Conservation (phyloP, 1,284 basidiomycete genomes). For the Heterobasidion annosum region DNA sequence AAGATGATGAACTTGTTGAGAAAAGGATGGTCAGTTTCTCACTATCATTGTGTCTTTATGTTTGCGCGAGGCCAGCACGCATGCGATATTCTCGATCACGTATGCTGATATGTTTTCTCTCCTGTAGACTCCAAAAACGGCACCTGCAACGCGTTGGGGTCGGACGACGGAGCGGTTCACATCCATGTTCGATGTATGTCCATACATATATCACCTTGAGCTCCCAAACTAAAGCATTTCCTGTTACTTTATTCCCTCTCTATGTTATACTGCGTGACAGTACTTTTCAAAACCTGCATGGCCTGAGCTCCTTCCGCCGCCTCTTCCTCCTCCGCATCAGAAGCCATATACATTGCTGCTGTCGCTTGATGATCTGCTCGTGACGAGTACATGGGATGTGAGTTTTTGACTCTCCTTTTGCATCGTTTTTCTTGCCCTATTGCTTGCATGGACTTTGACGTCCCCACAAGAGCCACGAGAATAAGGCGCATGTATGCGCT, state of each 20-base stretch:
- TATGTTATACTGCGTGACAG: slow-evolving; percentile 27
- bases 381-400: slow-evolving; percentile 93
- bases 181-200: slow-evolving; percentile 56
- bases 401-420: slow-evolving; percentile 22
- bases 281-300: slow-evolving; percentile 91
- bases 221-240: background rate
- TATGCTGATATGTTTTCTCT: slow-evolving; percentile 11
- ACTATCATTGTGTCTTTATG: background rate
- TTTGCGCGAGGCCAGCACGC: background rate
- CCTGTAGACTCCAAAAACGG: slow-evolving; percentile 41
- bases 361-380: slow-evolving; percentile 88
- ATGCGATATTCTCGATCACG: background rate
- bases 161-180: slow-evolving; percentile 50
- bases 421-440: background rate
- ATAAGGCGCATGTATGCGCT: background rate
- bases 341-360: slow-evolving; percentile 90
- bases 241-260: background rate
- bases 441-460: background rate
- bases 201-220: background rate
- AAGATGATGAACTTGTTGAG: slow-evolving; percentile 24
- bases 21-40: slow-evolving; percentile 32
- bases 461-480: no score
- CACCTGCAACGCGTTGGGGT: slow-evolving; percentile 50
- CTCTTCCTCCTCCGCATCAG: slow-evolving; percentile 76
- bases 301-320: slow-evolving; percentile 86